Evolutionary conservation across 208 protist genomes (phyloP), one percentile per base, ranked within the genome.

Genomic region (Spongospora subterranea): DNA sequence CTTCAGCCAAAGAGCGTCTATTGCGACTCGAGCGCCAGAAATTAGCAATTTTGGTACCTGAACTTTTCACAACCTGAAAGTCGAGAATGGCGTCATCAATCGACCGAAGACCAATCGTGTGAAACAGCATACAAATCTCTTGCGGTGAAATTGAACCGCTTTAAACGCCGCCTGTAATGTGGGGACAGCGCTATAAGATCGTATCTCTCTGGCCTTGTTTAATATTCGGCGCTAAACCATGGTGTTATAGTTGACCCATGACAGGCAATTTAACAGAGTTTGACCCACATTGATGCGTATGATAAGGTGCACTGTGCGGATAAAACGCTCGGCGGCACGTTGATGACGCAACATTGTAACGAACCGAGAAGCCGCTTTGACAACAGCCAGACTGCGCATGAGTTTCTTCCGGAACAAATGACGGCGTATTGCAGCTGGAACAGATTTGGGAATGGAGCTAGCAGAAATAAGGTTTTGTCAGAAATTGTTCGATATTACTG

Each of bases 11-110:
- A 20, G 11, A 13, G 6, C 71, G 71, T 40, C 71, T 6, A 17
- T 35, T 45, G 71, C 71, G 71, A n/a, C 35, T 82, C n/a, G 6
- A 17, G 6, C 6, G n/a, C 71, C 71, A 82, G 71, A 82, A 82
- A 6, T 43, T 35, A 6, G 40, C 71, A 17, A 82, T 82, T 20
- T 39, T 6, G 17, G 40, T 43, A 40, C 71, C 71, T 40, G 71
- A 82, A 6, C 6, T 35, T n/a, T 43, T 35, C 35, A 20, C 71
- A 35, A 82, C 40, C 35, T 82, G 17, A n/a, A 39, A 82, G n/a
- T 39, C 40, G 71, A 24, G 13, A 60, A 60, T 24, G 50, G 50
- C 50, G 24, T 60, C 50, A 60, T 60, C 50, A 60, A 60, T 60
- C 50, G 24, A 60, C 50, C 50, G 6, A 24, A 60, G 24, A 60